These are phyloP conservation scores for Musa schizocarpa DNA, from an alignment of 176 grass and related monocot genomes.

Conservation along the genomic window DNA sequence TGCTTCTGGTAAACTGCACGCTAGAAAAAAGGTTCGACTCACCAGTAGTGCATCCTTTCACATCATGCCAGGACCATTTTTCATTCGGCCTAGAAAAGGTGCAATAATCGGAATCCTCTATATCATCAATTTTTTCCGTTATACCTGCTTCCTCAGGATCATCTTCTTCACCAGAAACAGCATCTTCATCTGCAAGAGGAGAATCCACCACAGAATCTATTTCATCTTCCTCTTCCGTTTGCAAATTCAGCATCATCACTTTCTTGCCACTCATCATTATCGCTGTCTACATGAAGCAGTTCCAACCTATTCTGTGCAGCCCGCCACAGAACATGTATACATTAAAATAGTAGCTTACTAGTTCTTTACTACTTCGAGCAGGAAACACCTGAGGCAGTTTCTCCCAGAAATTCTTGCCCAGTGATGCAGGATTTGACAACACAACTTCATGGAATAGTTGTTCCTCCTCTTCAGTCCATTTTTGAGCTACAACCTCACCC, in stretches of 20 bases:
- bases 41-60: not conserved
- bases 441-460: slow-evolving; percentile 48
- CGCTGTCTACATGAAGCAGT: slow-evolving; percentile 50
- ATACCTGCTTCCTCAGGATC: not conserved
- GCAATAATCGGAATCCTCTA: slow-evolving; percentile 26
- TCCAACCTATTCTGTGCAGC: slow-evolving; percentile 60
- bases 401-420: slow-evolving; percentile 63
- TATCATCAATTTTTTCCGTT: slow-evolving; percentile 1
- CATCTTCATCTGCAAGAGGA: slow-evolving; percentile 20
- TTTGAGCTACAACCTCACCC: slow-evolving; percentile 52
- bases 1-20: not conserved
- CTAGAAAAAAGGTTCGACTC: slow-evolving; percentile 1
- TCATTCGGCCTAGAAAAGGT: slow-evolving; percentile 13
- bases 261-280: slow-evolving; percentile 63
- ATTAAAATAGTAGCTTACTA: slow-evolving; percentile 82
- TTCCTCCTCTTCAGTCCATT: slow-evolving; percentile 70
- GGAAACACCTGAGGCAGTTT: slow-evolving; percentile 45
- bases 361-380: slow-evolving; percentile 48
- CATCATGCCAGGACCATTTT: not conserved
- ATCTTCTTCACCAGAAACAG: slow-evolving; percentile 26
- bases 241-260: slow-evolving; percentile 30
- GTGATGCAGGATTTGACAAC: slow-evolving; percentile 42
- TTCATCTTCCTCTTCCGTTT: slow-evolving; percentile 26
- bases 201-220: slow-evolving; percentile 42
- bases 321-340: slow-evolving; percentile 73